A percentile compares a stretch with the other conserved stretches of the same genome.
These are phyloP conservation scores for Parsonsia alboflavescens DNA, from an alignment of 257 asterid genomes.

Conservation along the genomic window DNA sequence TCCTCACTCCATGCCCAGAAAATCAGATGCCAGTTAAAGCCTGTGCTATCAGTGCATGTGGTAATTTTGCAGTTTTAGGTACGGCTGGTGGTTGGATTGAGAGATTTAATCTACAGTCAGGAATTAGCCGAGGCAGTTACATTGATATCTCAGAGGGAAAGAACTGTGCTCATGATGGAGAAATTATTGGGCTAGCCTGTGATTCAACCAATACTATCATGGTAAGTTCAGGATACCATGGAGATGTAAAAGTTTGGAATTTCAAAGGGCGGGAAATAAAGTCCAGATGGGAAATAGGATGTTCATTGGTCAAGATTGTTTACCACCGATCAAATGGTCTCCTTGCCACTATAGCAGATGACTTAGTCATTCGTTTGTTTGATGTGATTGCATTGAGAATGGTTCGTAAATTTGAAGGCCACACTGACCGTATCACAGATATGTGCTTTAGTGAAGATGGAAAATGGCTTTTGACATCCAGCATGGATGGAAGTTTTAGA, in stretches of 20 bases:
- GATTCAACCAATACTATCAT: slow-evolving; percentile 73
- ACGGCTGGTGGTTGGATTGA: slow-evolving; percentile 89
- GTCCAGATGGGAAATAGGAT: slow-evolving; percentile 67
- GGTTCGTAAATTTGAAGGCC: slow-evolving; percentile 91
- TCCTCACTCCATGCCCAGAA: slow-evolving; percentile 61
- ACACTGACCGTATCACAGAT: slow-evolving; percentile 80
- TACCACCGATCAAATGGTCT: slow-evolving; percentile 82
- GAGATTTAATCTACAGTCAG: slow-evolving; percentile 92
- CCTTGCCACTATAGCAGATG: slow-evolving; percentile 79
- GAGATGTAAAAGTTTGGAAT: slow-evolving; percentile 89
- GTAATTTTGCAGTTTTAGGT: slow-evolving; percentile 88
- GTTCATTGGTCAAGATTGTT: slow-evolving; percentile 59
- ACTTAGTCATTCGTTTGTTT: slow-evolving; percentile 72
- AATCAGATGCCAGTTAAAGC: slow-evolving; percentile 71
- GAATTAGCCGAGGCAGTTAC: slow-evolving; percentile 78
- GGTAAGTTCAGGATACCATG: slow-evolving; percentile 78
- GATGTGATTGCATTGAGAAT: slow-evolving; percentile 71
- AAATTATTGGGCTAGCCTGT: slow-evolving; percentile 79
- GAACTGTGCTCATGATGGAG: slow-evolving; percentile 58
- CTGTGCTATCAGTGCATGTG: slow-evolving; percentile 88
- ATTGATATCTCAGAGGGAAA: slow-evolving; percentile 50
- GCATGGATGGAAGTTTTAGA: slow-evolving; percentile 92
- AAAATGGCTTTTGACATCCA: slow-evolving; percentile 84
- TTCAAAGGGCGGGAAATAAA: slow-evolving; percentile 55
- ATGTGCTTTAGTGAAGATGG: slow-evolving; percentile 92